These are phyloP conservation scores for Teunomyces funiuensis DNA, from an alignment of 805 yeast species.

Conservation along the genomic window DNA sequence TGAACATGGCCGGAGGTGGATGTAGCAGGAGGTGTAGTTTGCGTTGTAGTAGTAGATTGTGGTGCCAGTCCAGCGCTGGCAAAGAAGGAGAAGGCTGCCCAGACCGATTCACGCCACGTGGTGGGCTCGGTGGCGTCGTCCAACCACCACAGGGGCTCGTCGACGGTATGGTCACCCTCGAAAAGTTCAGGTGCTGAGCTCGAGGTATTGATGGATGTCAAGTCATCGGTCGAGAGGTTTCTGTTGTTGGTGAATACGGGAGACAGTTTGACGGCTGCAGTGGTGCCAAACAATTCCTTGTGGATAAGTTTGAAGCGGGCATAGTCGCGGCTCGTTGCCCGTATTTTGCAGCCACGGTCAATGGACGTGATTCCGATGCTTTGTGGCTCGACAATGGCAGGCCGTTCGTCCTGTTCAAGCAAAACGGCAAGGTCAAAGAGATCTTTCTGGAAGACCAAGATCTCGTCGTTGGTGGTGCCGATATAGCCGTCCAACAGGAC, in stretches of 20 bases:
- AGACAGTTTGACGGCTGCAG: neutral
- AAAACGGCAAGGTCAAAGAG: slow-evolving; percentile 49
- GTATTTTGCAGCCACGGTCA: slow-evolving; percentile 14
- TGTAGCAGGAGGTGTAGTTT: no score
- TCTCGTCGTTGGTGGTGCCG: slow-evolving; percentile 67
- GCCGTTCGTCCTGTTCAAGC: slow-evolving; percentile 17
- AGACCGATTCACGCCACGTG: slow-evolving; percentile 57
- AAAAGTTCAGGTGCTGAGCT: slow-evolving; percentile 16
- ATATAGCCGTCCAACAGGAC: slow-evolving; percentile 40
- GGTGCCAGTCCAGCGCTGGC: slow-evolving; percentile 79
- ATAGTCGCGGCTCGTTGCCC: slow-evolving; percentile 39
- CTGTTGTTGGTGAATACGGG: slow-evolving; percentile 12
- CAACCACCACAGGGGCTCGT: slow-evolving; percentile 46
- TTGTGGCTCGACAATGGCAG: slow-evolving; percentile 12
- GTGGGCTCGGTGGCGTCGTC: slow-evolving; percentile 44
- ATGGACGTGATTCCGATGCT: slow-evolving; percentile 8
- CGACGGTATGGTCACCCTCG: slow-evolving; percentile 6
- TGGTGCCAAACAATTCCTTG: slow-evolving; percentile 15
- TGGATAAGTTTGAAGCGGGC: slow-evolving; percentile 34
- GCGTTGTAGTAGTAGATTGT: no score
- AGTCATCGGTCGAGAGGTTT: slow-evolving; percentile 26
- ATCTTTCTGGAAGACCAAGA: slow-evolving; percentile 52
- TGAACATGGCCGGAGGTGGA: slow-evolving; percentile 6
- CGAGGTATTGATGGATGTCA: slow-evolving; percentile 29
- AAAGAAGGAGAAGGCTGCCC: slow-evolving; percentile 83